Evolutionary conservation across 768 basidiomycete species (phyloP), one percentile per base, ranked within the genome.

Genomic region (Trametes sanguinea): DNA sequence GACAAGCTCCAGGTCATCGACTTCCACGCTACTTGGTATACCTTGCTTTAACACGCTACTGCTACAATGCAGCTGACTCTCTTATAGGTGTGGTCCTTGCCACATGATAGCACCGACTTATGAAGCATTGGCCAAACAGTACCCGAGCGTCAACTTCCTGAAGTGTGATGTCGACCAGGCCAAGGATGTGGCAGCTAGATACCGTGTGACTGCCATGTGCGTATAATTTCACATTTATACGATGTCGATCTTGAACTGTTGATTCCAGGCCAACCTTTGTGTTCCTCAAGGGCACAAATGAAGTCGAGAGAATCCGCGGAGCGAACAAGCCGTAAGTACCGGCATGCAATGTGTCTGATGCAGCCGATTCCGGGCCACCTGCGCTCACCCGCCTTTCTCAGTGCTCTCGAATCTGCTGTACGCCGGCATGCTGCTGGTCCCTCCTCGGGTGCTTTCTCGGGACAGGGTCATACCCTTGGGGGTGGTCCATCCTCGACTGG

Each of bases 11-110:
- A 91, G 90, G 87, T 94, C 61, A 90, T 94, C 62, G 92, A 94
- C 75, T 94, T 94, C 69, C 89, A 92, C 72, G 92, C 92, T 57
- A 83, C 86, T 63, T 94, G 92, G 92, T 90, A 65, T 65, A 76
- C 66, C 3, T n/a, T 39, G 3, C 40, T 17, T 22, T 22, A 22
- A 22, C 16, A 8, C 37, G 33, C 17, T 17, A 22, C 42, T n/a
- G 6, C 0, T 17, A 4, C 42, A 33, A 40, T 9, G 33, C 2
- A 35, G 22, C 47, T 54, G 56, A 54, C 64, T 71, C 47, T 65
- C 60, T 33, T 45, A 59, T 65, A 92, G 91, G 92, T 94, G 92
- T 80, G 87, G 89, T 1, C 92, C 92, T 39, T 94, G 92, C 71
- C 90, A 91, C 73, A 80, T 81, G 44, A 94, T 94, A 64, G 92